Conservation (phyloP, 2,329 filamentous ascomycete species). For the Colletotrichum chrysophilum region DNA sequence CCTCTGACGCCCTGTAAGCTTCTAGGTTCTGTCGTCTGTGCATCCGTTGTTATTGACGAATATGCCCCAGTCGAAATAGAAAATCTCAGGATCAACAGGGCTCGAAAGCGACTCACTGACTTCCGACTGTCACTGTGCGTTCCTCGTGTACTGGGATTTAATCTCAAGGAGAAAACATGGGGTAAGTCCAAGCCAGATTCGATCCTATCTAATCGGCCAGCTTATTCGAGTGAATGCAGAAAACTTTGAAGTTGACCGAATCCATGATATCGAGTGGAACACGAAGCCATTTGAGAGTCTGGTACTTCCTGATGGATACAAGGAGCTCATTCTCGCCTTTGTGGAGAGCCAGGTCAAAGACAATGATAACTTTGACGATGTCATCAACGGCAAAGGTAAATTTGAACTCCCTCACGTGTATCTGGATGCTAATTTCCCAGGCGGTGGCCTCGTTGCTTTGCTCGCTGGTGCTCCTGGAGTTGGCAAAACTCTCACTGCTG, state of each 20-base stretch:
- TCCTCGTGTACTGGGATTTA: conserved; percentile 45
- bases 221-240: not conserved
- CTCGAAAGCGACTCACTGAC: conserved; percentile 10
- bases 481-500: conserved; percentile 45
- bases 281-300: conserved; percentile 51
- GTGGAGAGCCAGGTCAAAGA: conserved; percentile 49
- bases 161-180: conserved; percentile 51
- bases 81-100: not conserved
- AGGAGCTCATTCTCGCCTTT: conserved; percentile 56
- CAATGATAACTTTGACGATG: conserved; percentile 51
- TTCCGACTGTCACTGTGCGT: conserved; percentile 19
- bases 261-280: conserved; percentile 52
- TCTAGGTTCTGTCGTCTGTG: not conserved
- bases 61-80: not conserved
- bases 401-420: too few species aligned
- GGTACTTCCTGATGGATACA: conserved; percentile 53
- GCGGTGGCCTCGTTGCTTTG: conserved; percentile 37
- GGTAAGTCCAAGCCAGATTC: not conserved
- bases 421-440: not conserved
- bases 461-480: conserved; percentile 38
- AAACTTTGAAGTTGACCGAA: conserved; percentile 48
- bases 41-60: not conserved
- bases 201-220: not conserved
- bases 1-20: not conserved
- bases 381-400: conserved; percentile 55